Evolutionary conservation across 306 rosid species (phyloP), one percentile per base, ranked within the genome.

Genomic region (Lathyrus aphaca): DNA sequence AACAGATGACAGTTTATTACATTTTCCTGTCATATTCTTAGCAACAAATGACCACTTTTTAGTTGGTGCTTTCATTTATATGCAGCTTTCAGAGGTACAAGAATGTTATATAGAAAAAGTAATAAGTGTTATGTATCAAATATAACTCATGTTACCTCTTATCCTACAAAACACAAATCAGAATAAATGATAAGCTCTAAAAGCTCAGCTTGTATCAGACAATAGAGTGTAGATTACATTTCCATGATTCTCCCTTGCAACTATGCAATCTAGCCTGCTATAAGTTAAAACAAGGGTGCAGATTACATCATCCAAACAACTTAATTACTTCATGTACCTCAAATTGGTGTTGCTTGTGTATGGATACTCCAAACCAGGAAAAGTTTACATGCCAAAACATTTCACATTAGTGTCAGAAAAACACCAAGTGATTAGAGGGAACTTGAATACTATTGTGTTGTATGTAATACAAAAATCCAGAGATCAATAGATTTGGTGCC

Each of bases 401-500:
- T 27, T 56, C 17, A 12, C 39, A 54, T 29, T 10, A 56, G 29
- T 5, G 53, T 29, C 40, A 57, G 6, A 37, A 73, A 30, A 30
- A 30, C 35, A 30, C 35, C 35, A 30, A 30, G 35, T 30, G 35
- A 30, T 30, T 30, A 44, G 21, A 46, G 53, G 4, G 19, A 46
- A 46, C 10, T 5, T 10, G 53, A 46, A 46, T 7, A 46, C 53
- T 15, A 15, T 46, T 46, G 10, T 46, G 53, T 46, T 45, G 9
- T n/a, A 46, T 14, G 15, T 6, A 45, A 45, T 45, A 15, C 19
- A n/a, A 45, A 27, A 62, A 10, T 15, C 12, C 65, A 5, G 40
- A 49, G 58, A 55, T 74, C 23, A 54, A 29, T 64, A 54, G 18
- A 74, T 14, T 64, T 5, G 73, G 58, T 6, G 18, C 42, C 72